Percentiles rank a stretch among this genome's conserved stretches.
phyloP scores from a whole-genome alignment of 345 rosid genomes.

The Geranium rotundifolium region DNA sequence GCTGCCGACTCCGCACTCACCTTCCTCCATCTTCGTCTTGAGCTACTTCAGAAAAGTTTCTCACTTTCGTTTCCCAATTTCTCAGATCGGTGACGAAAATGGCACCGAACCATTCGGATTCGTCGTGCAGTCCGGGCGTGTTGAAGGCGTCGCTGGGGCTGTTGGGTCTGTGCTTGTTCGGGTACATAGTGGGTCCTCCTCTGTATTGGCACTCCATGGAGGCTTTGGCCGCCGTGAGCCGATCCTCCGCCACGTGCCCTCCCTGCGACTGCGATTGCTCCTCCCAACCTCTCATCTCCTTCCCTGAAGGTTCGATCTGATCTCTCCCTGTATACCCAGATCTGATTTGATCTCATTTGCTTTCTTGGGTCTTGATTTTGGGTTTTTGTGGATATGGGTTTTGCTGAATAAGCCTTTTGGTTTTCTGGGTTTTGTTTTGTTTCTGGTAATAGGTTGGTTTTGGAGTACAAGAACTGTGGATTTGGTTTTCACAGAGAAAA shows the following conservation, averaged over 20 bases:
- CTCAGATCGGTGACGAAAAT: too few relatives aligned
- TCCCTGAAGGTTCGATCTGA: conserved; percentile 26
- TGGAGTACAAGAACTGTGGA: background rate
- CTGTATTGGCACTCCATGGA: conserved; percentile 46
- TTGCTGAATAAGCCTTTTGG: too few relatives aligned
- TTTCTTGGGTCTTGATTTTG: background rate
- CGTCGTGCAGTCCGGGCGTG: conserved; percentile 1
- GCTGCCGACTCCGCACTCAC: too few relatives aligned
- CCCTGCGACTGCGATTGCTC: conserved; percentile 56
- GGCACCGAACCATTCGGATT: too few relatives aligned
- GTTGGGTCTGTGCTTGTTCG: conserved; percentile 33
- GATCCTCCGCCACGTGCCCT: conserved; percentile 25
- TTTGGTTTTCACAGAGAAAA: background rate
- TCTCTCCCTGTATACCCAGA: background rate
- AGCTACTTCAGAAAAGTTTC: too few relatives aligned
- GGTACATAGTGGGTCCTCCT: conserved; percentile 44
- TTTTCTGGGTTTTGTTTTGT: too few relatives aligned
- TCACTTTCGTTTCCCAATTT: too few relatives aligned
- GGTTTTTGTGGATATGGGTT: background rate
- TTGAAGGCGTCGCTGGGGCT: conserved; percentile 25
- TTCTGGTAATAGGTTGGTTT: background rate
- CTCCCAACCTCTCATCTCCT: conserved; percentile 36
- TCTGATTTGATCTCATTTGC: background rate
- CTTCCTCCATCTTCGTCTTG: too few relatives aligned
- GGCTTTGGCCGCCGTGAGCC: conserved; percentile 20